Base-by-base conservation (phyloP, 1,139 yeast species). In the Sugiyamaella pinicola region DNA sequence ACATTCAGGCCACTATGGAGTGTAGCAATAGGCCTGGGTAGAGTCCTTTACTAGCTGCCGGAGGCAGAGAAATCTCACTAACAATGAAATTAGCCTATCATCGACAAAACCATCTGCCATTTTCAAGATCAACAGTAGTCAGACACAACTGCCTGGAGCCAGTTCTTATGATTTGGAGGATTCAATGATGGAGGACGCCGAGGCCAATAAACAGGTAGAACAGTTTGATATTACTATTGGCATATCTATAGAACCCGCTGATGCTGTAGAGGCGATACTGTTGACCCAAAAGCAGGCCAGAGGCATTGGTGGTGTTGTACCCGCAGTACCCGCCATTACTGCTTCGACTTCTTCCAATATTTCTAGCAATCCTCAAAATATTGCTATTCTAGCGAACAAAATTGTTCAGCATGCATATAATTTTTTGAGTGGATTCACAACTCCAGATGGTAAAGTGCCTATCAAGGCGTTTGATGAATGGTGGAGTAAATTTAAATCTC, bases 331-430 rank as follows among this genome's bases (percentile, higher is more conserved):
- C 40, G 55, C 65, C 61, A 21, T 61, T 41, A 49, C 54, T 26
- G 42, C 76, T 3, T 44, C 55, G 5, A 22, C 57, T 1, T 6
- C 35, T 6, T 3, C 35, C n/a, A n/a, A n/a, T n/a, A n/a, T n/a
- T n/a, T n/a, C n/a, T n/a, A 28, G 39, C 9, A 35, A 49, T 15
- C 18, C 53, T 3, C 56, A 60, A 10, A 66, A 74, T 39, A 74
- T 79, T 4, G 78, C 76, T 7, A 65, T 70, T 1, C 69, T 91
- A 55, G 96, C 98, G 1, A 88, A 87, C 59, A 87, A 87, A 65
- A 89, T 93, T 55, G 95, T 93, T 24, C 84, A 85, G 28, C 89
- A 93, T 69, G 97, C 97, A 0, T 93, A 91, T 70, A 91, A 93
- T 66, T 93, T 82, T 65, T 72, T 93, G 55, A 83, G 95, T 1